Evolutionary conservation across 2,329 filamentous ascomycete species (phyloP).

Genomic region (Colletotrichum ledebouriae): DNA sequence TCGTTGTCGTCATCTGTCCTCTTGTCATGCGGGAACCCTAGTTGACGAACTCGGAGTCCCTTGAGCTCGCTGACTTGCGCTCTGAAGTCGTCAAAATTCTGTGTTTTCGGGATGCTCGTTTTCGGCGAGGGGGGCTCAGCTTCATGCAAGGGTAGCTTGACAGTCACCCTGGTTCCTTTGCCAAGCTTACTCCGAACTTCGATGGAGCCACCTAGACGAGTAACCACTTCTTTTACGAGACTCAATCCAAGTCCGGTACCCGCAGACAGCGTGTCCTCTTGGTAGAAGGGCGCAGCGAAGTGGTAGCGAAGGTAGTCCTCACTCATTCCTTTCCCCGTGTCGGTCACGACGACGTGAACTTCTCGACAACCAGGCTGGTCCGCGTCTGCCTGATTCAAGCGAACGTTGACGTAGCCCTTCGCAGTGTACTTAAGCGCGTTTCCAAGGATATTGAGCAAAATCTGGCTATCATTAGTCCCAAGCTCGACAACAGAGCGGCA

Average conservation of each 20-base stretch:
- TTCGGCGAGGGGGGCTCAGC: conserved; percentile 6
- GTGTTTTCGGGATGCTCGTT: neutral
- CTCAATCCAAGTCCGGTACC: conserved; percentile 76
- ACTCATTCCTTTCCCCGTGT: conserved; percentile 76
- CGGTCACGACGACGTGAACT: conserved; percentile 63
- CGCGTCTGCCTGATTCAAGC: conserved; percentile 37
- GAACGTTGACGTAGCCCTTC: conserved; percentile 48
- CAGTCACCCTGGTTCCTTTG: conserved; percentile 53
- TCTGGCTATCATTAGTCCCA: conserved; percentile 51
- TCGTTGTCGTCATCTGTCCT: conserved; percentile 2
- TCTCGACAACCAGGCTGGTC: conserved; percentile 15
- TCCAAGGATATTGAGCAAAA: conserved; percentile 74
- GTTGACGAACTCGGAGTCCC: conserved; percentile 49
- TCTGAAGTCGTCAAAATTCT: conserved; percentile 48
- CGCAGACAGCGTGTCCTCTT: conserved; percentile 71
- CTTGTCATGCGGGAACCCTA: conserved; percentile 41
- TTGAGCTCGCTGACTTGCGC: conserved; percentile 48
- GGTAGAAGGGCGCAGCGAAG: conserved; percentile 73
- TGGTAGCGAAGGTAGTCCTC: conserved; percentile 71
- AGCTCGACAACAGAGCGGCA: fast-evolving
- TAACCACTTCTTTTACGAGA: conserved; percentile 72
- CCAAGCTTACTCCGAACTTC: conserved; percentile 63
- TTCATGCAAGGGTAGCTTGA: conserved; percentile 49
- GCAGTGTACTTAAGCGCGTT: conserved; percentile 74
- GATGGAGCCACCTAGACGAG: conserved; percentile 70